These are phyloP conservation scores for Rhizopogon vulgaris DNA, from an alignment of 768 basidiomycete species.

Conservation along the genomic window DNA sequence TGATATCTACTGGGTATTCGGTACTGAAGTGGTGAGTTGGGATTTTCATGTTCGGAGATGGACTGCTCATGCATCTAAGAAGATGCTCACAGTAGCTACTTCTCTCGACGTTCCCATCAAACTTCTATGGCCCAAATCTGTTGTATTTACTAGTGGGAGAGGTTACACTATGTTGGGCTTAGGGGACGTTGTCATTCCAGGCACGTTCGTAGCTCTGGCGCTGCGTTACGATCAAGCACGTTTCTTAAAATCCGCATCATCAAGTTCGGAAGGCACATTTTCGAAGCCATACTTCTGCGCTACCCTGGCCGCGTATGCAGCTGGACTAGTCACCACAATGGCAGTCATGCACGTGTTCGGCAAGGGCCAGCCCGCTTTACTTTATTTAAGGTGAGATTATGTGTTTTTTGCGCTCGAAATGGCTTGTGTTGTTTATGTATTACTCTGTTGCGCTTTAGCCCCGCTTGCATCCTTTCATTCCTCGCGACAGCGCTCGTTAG, in stretches of 20 bases:
- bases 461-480: conserved; percentile 73
- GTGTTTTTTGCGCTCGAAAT: not conserved
- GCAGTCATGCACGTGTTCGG: conserved; percentile 73
- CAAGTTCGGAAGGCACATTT: conserved; percentile 32
- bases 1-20: conserved; percentile 95
- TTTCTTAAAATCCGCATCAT: conserved; percentile 11
- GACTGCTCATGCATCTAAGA: not conserved
- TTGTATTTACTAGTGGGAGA: conserved; percentile 37
- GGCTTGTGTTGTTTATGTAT: not conserved
- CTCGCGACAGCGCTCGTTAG: conserved; percentile 47
- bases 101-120: conserved; percentile 91
- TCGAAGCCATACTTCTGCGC: conserved; percentile 73
- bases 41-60: not conserved
- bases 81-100: conserved; percentile 95
- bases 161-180: conserved; percentile 90
- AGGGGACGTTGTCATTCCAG: conserved; percentile 74
- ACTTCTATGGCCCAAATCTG: conserved; percentile 77
- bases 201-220: conserved; percentile 73
- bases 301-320: conserved; percentile 62
- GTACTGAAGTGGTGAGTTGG: conserved; percentile 70
- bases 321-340: conserved; percentile 74
- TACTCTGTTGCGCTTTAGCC: conserved; percentile 33
- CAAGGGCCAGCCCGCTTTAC: conserved; percentile 82
- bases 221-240: conserved; percentile 77
- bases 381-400: conserved; percentile 74